These are phyloP conservation scores for Verticillium klebahnii DNA, from an alignment of 2,329 filamentous ascomycete genomes.

Conservation along the genomic window DNA sequence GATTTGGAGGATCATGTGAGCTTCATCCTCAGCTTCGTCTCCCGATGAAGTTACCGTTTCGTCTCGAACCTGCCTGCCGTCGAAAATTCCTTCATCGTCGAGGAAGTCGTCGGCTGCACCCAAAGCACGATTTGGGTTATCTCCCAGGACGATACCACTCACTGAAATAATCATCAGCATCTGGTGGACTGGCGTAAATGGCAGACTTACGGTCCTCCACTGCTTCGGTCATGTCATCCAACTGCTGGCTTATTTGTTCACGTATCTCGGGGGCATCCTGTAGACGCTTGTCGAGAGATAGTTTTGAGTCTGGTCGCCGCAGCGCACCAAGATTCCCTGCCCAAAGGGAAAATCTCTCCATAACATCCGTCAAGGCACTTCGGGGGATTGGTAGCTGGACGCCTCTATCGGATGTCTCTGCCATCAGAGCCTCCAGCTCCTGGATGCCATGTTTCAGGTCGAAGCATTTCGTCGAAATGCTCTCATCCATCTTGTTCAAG, in stretches of 20 bases:
- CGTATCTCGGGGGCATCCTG: conserved; percentile 1
- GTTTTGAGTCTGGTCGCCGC: background rate
- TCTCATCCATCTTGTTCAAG: background rate
- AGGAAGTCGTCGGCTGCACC: background rate
- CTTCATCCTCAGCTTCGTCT: conserved; percentile 4
- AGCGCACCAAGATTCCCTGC: conserved; percentile 9
- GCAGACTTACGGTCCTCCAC: conserved; percentile 7
- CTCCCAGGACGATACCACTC: background rate
- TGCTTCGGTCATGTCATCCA: conserved; percentile 9
- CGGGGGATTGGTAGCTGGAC: no score
- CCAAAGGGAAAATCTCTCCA: conserved; percentile 12
- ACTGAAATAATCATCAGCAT: background rate
- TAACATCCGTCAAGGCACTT: background rate
- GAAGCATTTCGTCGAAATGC: background rate
- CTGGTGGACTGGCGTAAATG: background rate
- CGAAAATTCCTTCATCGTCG: background rate
- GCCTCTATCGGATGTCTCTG: no score
- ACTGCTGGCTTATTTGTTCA: conserved; percentile 1
- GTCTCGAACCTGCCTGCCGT: background rate
- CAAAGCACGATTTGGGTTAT: conserved; percentile 2
- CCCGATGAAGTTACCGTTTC: background rate
- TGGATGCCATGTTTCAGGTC: background rate
- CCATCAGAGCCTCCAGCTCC: background rate
- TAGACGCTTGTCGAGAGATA: conserved; percentile 10
- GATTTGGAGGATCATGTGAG: conserved; percentile 5